Evolutionary conservation across 306 rosid species (phyloP).

Genomic region (Ormosia semicastrata): DNA sequence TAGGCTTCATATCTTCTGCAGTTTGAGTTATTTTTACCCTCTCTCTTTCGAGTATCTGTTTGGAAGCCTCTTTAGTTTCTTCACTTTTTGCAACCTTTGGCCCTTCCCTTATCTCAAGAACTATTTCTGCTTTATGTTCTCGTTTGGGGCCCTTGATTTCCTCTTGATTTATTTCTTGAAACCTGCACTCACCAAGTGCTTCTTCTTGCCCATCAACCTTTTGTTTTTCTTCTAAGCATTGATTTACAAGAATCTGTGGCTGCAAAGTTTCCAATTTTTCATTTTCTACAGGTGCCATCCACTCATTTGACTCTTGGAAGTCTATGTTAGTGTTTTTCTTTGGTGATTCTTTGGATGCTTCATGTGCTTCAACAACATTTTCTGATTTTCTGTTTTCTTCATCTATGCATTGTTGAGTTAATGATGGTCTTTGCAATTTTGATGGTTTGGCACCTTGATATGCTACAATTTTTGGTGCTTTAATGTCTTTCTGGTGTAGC

Average conservation of each 20-base stretch:
- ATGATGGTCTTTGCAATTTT: neutral
- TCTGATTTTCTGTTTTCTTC: conserved; percentile 12
- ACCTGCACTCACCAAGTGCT: neutral
- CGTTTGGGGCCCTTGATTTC: neutral
- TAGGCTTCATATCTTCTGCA: conserved; percentile 12
- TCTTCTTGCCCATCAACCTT: neutral
- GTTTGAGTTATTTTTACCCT: neutral
- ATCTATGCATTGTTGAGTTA: neutral
- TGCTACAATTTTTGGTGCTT: neutral
- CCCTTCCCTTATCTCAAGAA: neutral
- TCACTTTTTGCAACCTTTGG: conserved; percentile 7
- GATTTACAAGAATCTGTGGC: neutral
- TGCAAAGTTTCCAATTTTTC: neutral
- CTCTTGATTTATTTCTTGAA: neutral
- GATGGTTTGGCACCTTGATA: neutral
- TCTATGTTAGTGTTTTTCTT: neutral
- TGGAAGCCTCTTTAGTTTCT: conserved; percentile 10
- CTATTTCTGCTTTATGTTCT: neutral
- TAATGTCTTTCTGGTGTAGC: neutral
- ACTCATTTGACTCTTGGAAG: neutral
- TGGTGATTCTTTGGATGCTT: neutral
- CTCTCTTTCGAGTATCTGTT: neutral
- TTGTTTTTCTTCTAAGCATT: neutral
- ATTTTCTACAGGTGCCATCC: neutral
- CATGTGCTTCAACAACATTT: neutral